Base-by-base conservation (phyloP, 1,284 basidiomycete species). In the Leccinum subatratum region DNA sequence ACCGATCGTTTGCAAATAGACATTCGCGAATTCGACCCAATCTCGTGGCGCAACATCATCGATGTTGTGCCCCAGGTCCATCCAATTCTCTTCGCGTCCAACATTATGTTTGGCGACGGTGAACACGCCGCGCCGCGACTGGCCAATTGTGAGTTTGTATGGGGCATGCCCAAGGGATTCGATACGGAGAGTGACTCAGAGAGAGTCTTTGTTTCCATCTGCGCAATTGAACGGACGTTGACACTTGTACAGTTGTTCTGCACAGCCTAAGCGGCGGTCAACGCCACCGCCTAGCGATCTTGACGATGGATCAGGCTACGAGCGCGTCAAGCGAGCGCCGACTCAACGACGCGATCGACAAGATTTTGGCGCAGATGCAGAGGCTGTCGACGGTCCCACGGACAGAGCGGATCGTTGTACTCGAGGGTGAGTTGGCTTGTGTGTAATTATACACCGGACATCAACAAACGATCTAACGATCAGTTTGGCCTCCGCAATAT, bases 91-190 rank as follows among this genome's bases (percentile, higher is more conserved):
- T 25, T 98, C 28, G 93, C 93, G 9, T 91, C 93, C 3, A 98
- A 98, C 74, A 97, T 98, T 68, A 92, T 93, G 0, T 98, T 94
- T n/a, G n/a, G n/a, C n/a, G n/a, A n/a, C n/a, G n/a, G n/a, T 75
- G 92, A 96, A 77, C 82, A 88, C 28, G 96, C 95, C 0, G 96
- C 28, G 28, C 28, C 96, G 0, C 82, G 89, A 12, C 85, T 92
- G 70, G 96, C 96, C 4, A 97, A 98, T 73, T 98, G 96, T 77
- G 94, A 97, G 72, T 98, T 98, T 74, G 90, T 98, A 56, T 92
- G 93, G 86, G 88, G 89, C 3, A 87, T 99, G 82, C 95, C 96
- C 16, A 83, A 93, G 65, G 94, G 90, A 0, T 90, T 92, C 68
- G 89, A 93, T 69, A 93, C 92, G 1, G 81, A 86, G 68, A 88